Percentiles rank a stretch among this genome's conserved stretches.
phyloP scores from a whole-genome alignment of 2,329 filamentous ascomycete species.

The Colletotrichum magnum region DNA sequence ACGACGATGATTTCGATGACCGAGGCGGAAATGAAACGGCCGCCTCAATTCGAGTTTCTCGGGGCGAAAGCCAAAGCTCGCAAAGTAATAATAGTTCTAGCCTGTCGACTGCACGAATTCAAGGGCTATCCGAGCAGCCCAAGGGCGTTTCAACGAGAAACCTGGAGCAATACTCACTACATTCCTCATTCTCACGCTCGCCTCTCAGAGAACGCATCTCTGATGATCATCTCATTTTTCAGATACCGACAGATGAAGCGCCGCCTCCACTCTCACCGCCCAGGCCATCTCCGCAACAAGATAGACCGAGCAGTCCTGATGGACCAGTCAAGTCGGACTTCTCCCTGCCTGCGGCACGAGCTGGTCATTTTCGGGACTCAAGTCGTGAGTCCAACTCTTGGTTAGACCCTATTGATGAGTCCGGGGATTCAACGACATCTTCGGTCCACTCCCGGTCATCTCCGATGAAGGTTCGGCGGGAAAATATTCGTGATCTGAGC shows the following conservation, averaged over 20 bases:
- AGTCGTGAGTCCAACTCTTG: constrained; percentile 90
- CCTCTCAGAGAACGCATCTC: constrained; percentile 55
- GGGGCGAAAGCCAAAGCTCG: constrained; percentile 18
- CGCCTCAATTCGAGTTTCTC: constrained; percentile 62
- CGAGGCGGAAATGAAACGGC: constrained; percentile 65
- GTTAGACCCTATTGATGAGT: constrained; percentile 96
- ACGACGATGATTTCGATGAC: constrained; percentile 63
- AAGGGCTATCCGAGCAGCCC: constrained; percentile 16
- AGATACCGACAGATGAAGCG: constrained; percentile 67
- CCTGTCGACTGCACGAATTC: constrained; percentile 41
- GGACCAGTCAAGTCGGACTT: constrained; percentile 53
- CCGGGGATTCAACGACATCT: constrained; percentile 82
- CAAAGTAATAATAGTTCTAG: constrained; percentile 11
- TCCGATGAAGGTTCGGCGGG: constrained; percentile 76
- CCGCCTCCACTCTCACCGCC: constrained; percentile 80
- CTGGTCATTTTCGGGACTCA: constrained; percentile 66
- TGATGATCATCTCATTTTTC: constrained; percentile 54
- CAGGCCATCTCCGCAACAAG: constrained; percentile 60
- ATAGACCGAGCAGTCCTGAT: constrained; percentile 42
- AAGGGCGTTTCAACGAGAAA: constrained; percentile 40
- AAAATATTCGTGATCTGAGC: constrained; percentile 77
- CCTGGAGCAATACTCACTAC: constrained; percentile 53
- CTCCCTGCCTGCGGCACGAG: constrained; percentile 47
- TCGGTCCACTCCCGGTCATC: constrained; percentile 87
- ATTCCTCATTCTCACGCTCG: constrained; percentile 69